These are phyloP conservation scores for Calvatia gigantea DNA, from an alignment of 768 basidiomycete genomes.

Conservation along the genomic window DNA sequence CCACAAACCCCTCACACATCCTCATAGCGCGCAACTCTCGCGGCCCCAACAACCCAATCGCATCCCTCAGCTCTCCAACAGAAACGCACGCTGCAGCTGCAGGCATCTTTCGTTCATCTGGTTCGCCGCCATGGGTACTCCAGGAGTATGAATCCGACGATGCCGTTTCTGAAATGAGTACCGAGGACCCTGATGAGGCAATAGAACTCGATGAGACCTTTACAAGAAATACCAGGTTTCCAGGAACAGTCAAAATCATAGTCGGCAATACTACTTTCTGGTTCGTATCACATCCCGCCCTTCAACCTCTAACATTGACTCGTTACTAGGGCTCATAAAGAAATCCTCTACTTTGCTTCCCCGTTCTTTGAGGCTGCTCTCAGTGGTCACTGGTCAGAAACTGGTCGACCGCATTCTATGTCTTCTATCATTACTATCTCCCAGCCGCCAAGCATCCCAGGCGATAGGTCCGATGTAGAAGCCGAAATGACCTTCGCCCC, in stretches of 20 bases:
- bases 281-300: conserved; percentile 39
- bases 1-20: conserved; percentile 81
- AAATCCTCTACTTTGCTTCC: conserved; percentile 88
- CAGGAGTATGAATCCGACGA: conserved; percentile 75
- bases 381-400: conserved; percentile 92
- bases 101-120: conserved; percentile 79
- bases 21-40: conserved; percentile 86
- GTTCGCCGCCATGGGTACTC: conserved; percentile 76
- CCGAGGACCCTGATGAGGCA: conserved; percentile 61
- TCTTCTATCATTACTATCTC: conserved; percentile 85
- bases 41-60: conserved; percentile 71
- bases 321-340: conserved; percentile 77
- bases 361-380: conserved; percentile 92
- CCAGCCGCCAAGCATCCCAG: conserved; percentile 61
- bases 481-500: conserved; percentile 60
- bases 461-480: conserved; percentile 38
- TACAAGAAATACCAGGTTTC: conserved; percentile 59
- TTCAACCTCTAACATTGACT: neutral
- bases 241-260: conserved; percentile 87
- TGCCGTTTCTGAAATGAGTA: conserved; percentile 63
- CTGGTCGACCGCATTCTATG: conserved; percentile 72
- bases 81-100: conserved; percentile 87
- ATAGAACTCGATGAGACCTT: conserved; percentile 85
- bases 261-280: conserved; percentile 90
- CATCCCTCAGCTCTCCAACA: conserved; percentile 78